These are phyloP conservation scores for Pulicaria dysenterica DNA, from an alignment of 129 eudicot genomes.

Conservation along the genomic window DNA sequence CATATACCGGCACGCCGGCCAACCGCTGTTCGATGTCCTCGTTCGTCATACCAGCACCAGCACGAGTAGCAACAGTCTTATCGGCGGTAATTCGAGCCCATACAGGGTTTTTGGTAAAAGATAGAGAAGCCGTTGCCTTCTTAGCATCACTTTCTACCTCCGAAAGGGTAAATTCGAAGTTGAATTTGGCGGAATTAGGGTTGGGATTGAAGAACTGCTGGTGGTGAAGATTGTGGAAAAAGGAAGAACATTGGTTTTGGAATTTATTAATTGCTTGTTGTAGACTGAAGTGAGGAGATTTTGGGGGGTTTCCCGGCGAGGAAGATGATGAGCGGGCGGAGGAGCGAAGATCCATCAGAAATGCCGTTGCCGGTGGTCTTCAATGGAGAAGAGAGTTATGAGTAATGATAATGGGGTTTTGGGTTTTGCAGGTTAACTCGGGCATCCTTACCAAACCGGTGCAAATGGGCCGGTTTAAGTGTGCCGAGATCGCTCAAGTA, in stretches of 20 bases:
- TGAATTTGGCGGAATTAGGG: slow-evolving; percentile 15
- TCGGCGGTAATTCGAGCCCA: slow-evolving; percentile 44
- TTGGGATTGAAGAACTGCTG: slow-evolving; percentile 19
- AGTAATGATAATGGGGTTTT: slow-evolving; percentile 22
- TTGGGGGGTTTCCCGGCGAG: slow-evolving; percentile 21
- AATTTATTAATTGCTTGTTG: slow-evolving; percentile 48
- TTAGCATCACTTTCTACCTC: slow-evolving; percentile 18
- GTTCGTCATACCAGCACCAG: slow-evolving; percentile 30
- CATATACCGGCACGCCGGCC: slow-evolving; percentile 81
- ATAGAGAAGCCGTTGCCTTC: background rate
- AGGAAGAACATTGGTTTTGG: slow-evolving; percentile 49
- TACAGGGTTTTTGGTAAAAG: slow-evolving; percentile 22
- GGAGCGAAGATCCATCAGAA: slow-evolving; percentile 16
- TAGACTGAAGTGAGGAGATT: slow-evolving; percentile 31
- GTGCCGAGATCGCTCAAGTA: no score
- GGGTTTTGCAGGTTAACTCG: slow-evolving; percentile 19
- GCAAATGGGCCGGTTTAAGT: no score
- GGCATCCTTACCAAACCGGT: background rate
- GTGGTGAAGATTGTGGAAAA: slow-evolving; percentile 32
- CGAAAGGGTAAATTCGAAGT: slow-evolving; percentile 30
- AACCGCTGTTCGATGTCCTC: slow-evolving; percentile 66
- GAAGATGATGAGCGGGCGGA: slow-evolving; percentile 16
- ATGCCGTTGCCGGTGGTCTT: background rate
- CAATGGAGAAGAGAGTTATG: slow-evolving; percentile 10
- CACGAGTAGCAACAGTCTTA: slow-evolving; percentile 2